Conservation (phyloP, 2,329 filamentous ascomycete species). For the Xylariaceae sp. region DNA sequence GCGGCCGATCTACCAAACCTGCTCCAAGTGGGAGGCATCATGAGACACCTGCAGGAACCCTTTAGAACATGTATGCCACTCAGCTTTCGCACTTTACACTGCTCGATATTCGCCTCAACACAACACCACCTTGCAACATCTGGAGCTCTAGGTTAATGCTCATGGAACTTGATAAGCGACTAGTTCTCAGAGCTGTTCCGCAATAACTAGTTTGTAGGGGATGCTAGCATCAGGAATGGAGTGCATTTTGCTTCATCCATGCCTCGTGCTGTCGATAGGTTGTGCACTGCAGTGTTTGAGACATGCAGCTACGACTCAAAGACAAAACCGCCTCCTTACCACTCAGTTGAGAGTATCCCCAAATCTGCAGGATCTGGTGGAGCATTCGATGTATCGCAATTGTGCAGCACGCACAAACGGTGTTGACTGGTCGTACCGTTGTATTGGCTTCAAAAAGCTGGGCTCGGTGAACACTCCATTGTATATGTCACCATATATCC, state of each 20-base stretch:
- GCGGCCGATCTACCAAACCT: slow-evolving; percentile 13
- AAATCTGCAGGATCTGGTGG: slow-evolving; percentile 5
- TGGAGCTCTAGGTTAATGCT: not conserved
- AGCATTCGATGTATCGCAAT: not conserved
- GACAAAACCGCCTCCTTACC: not conserved
- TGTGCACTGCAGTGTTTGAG: not conserved
- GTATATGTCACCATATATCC: not conserved
- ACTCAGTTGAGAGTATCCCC: not conserved
- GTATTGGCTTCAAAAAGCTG: not conserved
- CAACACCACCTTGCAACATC: not conserved
- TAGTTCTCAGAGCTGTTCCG: not conserved
- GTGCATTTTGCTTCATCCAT: not conserved
- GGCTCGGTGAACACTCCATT: not conserved
- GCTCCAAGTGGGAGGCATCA: slow-evolving; percentile 9
- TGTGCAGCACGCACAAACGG: not conserved
- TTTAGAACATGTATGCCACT: slow-evolving; percentile 1
- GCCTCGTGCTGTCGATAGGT: not conserved
- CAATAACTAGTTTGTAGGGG: not conserved
- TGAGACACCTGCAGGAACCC: slow-evolving; percentile 26
- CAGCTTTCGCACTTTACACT: not conserved
- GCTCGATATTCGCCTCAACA: slow-evolving; percentile 6
- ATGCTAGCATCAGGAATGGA: not conserved
- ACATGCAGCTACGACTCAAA: not conserved
- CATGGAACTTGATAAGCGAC: too few relatives aligned
- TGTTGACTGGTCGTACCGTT: not conserved